These are phyloP conservation scores for Cordyceps farinosa DNA, from an alignment of 2,329 filamentous ascomycete species.

Conservation along the genomic window DNA sequence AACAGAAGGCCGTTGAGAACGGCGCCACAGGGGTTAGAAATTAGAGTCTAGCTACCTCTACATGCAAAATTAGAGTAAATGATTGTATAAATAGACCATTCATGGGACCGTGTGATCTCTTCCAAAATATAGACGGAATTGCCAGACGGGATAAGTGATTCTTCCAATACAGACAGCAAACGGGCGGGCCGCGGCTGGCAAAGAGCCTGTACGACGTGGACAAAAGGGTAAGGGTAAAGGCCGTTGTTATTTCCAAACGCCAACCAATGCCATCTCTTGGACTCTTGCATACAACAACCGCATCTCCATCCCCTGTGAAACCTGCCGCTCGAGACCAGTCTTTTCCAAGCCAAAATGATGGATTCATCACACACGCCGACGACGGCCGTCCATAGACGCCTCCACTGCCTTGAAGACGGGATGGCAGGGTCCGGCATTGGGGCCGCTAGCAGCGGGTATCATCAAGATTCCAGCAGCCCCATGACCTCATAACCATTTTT, in stretches of 20 bases:
- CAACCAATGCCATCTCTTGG: neutral
- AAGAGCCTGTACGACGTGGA: neutral
- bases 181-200: neutral
- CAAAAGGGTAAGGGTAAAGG: neutral
- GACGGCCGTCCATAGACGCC: neutral
- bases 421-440: neutral
- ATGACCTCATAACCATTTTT: constrained; percentile 9
- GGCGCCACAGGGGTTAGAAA: neutral
- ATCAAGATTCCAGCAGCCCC: constrained; percentile 1
- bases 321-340: neutral
- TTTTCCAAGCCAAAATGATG: neutral
- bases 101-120: too few species aligned
- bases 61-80: neutral
- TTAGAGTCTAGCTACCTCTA: neutral
- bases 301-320: neutral
- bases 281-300: neutral
- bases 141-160: too few species aligned
- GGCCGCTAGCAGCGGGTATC: constrained; percentile 15
- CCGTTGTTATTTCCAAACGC: neutral
- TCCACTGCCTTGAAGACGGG: neutral
- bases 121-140: too few species aligned
- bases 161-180: neutral
- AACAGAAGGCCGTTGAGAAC: neutral
- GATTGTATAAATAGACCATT: too few species aligned
- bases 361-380: neutral